Conservation (phyloP, 2,329 filamentous ascomycete species). For the Xylaria sp. region DNA sequence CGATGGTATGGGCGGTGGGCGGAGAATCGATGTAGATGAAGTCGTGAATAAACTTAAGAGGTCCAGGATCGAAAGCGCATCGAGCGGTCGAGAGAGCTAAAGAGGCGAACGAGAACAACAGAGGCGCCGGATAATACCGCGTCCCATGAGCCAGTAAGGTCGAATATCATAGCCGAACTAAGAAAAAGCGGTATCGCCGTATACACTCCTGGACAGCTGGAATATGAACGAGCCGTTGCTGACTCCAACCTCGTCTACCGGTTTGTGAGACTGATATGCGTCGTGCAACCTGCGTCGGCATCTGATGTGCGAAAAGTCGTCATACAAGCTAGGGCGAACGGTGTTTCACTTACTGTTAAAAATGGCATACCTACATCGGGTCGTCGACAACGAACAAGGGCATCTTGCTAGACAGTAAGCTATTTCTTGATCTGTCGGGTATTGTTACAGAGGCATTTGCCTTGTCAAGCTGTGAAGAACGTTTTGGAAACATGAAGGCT, state of each 20-base stretch:
- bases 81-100: background rate
- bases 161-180: background rate
- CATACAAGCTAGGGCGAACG: background rate
- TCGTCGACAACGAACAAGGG: slow-evolving; percentile 46
- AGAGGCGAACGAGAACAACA: background rate
- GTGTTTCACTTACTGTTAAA: slow-evolving; percentile 1
- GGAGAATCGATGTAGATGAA: no score
- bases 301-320: background rate
- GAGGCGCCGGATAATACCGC: background rate
- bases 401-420: slow-evolving; percentile 46
- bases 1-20: no score
- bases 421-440: background rate
- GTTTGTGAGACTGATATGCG: slow-evolving; percentile 4
- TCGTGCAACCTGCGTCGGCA: background rate
- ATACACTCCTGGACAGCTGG: background rate
- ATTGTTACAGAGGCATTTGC: no score
- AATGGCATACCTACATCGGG: slow-evolving; percentile 1
- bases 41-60: no score
- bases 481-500: background rate
- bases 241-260: slow-evolving; percentile 24
- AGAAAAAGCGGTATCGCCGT: background rate
- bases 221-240: slow-evolving; percentile 19
- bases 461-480: background rate
- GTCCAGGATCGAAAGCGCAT: no score
- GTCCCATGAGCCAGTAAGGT: background rate